Evolutionary conservation across 306 rosid genomes (phyloP).

Genomic region (Spatholobus suberectus): DNA sequence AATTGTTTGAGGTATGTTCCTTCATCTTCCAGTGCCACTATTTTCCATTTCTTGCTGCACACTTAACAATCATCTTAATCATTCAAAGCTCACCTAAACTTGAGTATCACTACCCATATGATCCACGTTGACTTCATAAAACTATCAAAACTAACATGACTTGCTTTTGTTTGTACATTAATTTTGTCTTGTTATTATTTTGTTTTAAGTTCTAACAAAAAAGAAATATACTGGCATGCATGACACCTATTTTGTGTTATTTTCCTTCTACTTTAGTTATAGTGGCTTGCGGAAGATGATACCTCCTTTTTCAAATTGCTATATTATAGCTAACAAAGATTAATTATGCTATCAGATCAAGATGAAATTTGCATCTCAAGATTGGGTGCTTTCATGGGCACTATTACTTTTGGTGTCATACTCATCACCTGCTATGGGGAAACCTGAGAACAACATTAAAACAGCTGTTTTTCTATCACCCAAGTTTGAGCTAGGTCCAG

Average conservation of each 20-base stretch:
- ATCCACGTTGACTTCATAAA: not conserved
- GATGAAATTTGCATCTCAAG: slow-evolving; percentile 44
- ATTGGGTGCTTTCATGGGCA: slow-evolving; percentile 36
- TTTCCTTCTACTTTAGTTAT: not conserved
- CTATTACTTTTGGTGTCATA: slow-evolving; percentile 39
- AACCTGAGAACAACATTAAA: slow-evolving; percentile 42
- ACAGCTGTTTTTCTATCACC: slow-evolving; percentile 62
- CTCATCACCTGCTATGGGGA: slow-evolving; percentile 42
- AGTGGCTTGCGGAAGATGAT: not conserved
- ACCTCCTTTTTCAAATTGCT: not conserved
- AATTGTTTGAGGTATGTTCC: slow-evolving; percentile 24
- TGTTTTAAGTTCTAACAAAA: not conserved
- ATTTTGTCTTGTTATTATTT: not conserved
- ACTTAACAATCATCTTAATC: not conserved
- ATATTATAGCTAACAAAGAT: slow-evolving; percentile 2
- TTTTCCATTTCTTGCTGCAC: not conserved
- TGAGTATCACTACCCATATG: not conserved
- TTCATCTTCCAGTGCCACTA: slow-evolving; percentile 1
- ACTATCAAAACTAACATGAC: not conserved
- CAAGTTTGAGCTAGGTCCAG: slow-evolving; percentile 61
- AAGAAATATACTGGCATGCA: not conserved
- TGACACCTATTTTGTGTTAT: not conserved
- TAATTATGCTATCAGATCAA: slow-evolving; percentile 44
- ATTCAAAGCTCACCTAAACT: not conserved
- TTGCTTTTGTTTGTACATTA: not conserved